Evolutionary conservation across 768 basidiomycete species (phyloP).

Genomic region (Tremella fuciformis): DNA sequence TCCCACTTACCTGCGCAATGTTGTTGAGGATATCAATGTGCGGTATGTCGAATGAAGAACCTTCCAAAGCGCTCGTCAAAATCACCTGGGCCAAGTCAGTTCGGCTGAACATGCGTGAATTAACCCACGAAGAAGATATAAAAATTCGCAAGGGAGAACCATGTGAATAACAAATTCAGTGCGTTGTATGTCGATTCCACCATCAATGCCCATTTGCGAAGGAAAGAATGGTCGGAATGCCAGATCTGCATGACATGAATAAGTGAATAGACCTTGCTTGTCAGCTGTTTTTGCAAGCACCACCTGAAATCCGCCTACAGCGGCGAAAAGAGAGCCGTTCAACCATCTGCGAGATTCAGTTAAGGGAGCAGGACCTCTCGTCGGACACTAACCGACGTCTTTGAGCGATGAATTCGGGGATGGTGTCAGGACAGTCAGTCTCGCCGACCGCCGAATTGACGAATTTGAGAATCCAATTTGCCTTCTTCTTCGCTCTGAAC

Average conservation of each 20-base stretch:
- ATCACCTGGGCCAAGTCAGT: conserved; percentile 60
- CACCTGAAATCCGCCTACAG: conserved; percentile 43
- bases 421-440: conserved; percentile 88
- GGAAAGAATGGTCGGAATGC: conserved; percentile 73
- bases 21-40: conserved; percentile 72
- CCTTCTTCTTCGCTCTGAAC: conserved; percentile 48
- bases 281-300: not conserved
- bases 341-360: conserved; percentile 50
- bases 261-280: conserved; percentile 69
- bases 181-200: conserved; percentile 82
- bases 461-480: conserved; percentile 48
- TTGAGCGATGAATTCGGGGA: conserved; percentile 91
- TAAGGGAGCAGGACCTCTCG: conserved; percentile 37
- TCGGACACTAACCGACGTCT: conserved; percentile 70
- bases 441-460: conserved; percentile 75
- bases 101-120: not conserved
- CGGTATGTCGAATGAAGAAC: conserved; percentile 63
- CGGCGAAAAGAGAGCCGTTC: conserved; percentile 86
- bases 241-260: conserved; percentile 78
- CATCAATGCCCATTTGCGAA: conserved; percentile 70
- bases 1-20: conserved; percentile 62
- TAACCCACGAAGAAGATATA: conserved; percentile 83
- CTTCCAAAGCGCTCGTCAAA: conserved; percentile 81
- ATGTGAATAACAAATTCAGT: conserved; percentile 81
- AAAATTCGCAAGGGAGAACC: conserved; percentile 91